Conservation (phyloP, 768 basidiomycete genomes). For the Podaxis mareebaensis region DNA sequence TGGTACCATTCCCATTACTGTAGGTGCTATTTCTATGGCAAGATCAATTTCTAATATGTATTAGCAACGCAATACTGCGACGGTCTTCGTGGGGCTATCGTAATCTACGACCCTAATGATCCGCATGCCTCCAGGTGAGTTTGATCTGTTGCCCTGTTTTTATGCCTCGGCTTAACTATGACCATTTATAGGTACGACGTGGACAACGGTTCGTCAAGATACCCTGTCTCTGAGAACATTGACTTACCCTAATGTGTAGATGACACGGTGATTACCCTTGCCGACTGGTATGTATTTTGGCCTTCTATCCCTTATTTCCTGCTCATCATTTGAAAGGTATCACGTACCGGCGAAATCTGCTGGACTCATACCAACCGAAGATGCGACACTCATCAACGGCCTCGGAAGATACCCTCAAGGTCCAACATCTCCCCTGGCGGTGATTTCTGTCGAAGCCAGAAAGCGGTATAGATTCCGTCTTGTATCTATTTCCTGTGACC, state of each 20-base stretch:
- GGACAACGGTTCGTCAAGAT: constrained; percentile 39
- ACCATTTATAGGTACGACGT: constrained; percentile 30
- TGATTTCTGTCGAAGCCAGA: constrained; percentile 37
- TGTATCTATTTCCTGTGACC: constrained; percentile 45
- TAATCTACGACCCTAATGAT: constrained; percentile 44
- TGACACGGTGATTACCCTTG: constrained; percentile 45
- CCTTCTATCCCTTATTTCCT: not conserved
- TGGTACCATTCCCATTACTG: constrained; percentile 42
- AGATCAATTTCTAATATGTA: constrained; percentile 21
- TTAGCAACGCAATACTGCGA: constrained; percentile 56
- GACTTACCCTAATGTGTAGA: constrained; percentile 25
- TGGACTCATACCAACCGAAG: constrained; percentile 29
- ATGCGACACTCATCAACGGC: constrained; percentile 48
- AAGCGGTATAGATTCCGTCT: constrained; percentile 51
- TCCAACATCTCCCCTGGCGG: constrained; percentile 34
- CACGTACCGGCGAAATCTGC: constrained; percentile 28
- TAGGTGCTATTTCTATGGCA: constrained; percentile 20
- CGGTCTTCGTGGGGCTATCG: constrained; percentile 49
- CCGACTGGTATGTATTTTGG: constrained; percentile 39
- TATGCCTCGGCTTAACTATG: not conserved
- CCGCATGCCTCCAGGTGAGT: constrained; percentile 27
- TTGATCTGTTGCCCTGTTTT: not conserved
- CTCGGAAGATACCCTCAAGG: constrained; percentile 43
- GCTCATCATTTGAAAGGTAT: constrained; percentile 24
- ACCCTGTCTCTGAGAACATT: not conserved